phyloP scores from a whole-genome alignment of 129 eudicot genomes.

The Chrysanthemum lavandulifolium region DNA sequence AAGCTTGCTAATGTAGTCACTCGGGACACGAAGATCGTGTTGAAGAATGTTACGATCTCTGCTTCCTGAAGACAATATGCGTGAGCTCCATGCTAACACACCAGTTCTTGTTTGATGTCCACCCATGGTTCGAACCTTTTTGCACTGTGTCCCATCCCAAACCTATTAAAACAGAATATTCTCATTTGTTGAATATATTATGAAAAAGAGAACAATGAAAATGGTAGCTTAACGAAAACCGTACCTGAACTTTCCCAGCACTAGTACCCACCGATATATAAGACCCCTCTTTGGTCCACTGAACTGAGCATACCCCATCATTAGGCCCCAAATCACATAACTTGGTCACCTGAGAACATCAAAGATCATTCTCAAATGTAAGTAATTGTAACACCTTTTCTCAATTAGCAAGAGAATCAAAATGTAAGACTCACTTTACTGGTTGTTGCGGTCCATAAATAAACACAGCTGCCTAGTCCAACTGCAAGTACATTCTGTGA shows the following conservation, averaged over 20 bases:
- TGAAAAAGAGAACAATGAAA: too few relatives aligned
- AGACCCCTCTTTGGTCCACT: conserved; percentile 99
- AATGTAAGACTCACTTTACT: conserved; percentile 64
- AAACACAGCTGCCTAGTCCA: conserved; percentile 94
- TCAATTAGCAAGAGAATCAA: not conserved
- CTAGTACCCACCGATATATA: conserved; percentile 87
- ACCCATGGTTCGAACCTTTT: conserved; percentile 80
- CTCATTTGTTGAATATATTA: too few relatives aligned
- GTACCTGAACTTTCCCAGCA: conserved; percentile 94
- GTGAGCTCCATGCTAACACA: conserved; percentile 94
- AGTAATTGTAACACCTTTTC: not conserved
- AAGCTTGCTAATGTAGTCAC: conserved; percentile 86
- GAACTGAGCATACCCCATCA: conserved; percentile 93
- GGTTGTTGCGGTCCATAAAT: conserved; percentile 95
- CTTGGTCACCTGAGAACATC: conserved; percentile 70
- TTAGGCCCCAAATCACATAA: conserved; percentile 95
- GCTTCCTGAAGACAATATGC: conserved; percentile 90
- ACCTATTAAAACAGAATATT: conserved; percentile 37
- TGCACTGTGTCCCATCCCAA: conserved; percentile 99
- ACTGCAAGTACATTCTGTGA: conserved; percentile 98
- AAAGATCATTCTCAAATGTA: conserved; percentile 1
- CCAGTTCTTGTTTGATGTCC: conserved; percentile 99
- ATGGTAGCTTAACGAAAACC: not conserved
- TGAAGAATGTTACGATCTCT: conserved; percentile 96
- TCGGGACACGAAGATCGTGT: conserved; percentile 92